Percentiles rank a stretch among this genome's conserved stretches.
phyloP scores from a whole-genome alignment of 140 eudicot genomes.

The Ambrosia hybrid region DNA sequence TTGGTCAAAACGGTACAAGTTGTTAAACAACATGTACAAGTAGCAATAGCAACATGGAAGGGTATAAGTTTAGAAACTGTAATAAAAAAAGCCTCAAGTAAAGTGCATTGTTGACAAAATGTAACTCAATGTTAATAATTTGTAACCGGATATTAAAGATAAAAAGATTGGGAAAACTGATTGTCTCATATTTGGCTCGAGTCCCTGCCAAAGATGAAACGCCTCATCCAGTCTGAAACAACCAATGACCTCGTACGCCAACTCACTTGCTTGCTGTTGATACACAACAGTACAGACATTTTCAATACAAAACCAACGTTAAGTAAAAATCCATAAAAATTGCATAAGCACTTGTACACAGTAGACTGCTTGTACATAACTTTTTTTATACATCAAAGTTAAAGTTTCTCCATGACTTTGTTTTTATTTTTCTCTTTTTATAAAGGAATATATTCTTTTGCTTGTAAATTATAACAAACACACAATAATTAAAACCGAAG shows the following conservation, averaged over 20 bases:
- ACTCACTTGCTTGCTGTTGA: conserved; percentile 81
- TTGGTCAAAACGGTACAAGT: conserved; percentile 8
- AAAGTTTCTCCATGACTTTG: no score
- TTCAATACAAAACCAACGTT: neutral
- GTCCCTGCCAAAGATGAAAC: conserved; percentile 86
- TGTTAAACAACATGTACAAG: neutral
- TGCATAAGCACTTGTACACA: no score
- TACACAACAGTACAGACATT: no score
- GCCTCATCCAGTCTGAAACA: conserved; percentile 77
- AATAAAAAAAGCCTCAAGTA: conserved; percentile 6
- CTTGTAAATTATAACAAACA: no score
- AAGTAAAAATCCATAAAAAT: no score
- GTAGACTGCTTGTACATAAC: no score
- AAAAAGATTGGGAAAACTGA: neutral
- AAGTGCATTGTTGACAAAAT: neutral
- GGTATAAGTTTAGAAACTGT: neutral
- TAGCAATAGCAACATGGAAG: conserved; percentile 1
- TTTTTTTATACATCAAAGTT: no score
- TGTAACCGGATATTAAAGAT: conserved; percentile 2
- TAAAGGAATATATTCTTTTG: no score
- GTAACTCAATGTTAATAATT: neutral
- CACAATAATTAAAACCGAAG: no score
- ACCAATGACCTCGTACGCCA: conserved; percentile 90
- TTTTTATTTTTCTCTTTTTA: no score
- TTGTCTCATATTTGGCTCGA: conserved; percentile 62